Conservation (phyloP, 371 early-diverging fungal species). For the Hamiltosporidium tvaerminnensis region DNA sequence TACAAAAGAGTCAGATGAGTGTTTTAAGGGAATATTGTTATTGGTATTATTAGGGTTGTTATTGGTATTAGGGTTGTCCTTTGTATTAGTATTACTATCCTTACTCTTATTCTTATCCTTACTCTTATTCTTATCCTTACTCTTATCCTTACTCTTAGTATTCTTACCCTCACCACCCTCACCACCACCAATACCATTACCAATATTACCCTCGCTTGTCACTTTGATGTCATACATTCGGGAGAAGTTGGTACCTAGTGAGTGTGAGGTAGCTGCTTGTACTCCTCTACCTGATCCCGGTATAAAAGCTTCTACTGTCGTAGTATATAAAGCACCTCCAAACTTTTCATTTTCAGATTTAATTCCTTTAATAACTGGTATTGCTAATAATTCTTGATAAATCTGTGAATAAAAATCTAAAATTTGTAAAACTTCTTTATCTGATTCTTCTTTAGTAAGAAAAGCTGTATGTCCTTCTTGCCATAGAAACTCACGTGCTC, state of each 20-base stretch:
- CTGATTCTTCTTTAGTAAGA: constrained; percentile 72
- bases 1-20: constrained; percentile 59
- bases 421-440: constrained; percentile 71
- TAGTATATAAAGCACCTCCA: constrained; percentile 93
- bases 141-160: constrained; percentile 56
- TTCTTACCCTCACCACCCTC: too few species aligned
- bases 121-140: too few species aligned
- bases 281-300: constrained; percentile 92
- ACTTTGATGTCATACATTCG: constrained; percentile 86
- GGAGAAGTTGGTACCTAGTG: constrained; percentile 93
- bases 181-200: too few species aligned
- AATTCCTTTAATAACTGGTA: constrained; percentile 89
- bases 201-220: constrained; percentile 60
- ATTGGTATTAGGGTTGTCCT: too few species aligned
- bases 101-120: too few species aligned
- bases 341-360: constrained; percentile 99
- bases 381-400: constrained; percentile 87
- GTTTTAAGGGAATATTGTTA: constrained; percentile 4
- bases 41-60: too few species aligned
- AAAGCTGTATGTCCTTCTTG: constrained; percentile 99
- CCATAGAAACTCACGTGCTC: constrained; percentile 99
- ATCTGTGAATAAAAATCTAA: constrained; percentile 81
- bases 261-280: constrained; percentile 97
- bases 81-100: too few species aligned
- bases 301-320: constrained; percentile 92